Evolutionary conservation across 805 yeast species (phyloP), one percentile per base, ranked within the genome.

Genomic region (Yamadazyma paraphyllophila): DNA sequence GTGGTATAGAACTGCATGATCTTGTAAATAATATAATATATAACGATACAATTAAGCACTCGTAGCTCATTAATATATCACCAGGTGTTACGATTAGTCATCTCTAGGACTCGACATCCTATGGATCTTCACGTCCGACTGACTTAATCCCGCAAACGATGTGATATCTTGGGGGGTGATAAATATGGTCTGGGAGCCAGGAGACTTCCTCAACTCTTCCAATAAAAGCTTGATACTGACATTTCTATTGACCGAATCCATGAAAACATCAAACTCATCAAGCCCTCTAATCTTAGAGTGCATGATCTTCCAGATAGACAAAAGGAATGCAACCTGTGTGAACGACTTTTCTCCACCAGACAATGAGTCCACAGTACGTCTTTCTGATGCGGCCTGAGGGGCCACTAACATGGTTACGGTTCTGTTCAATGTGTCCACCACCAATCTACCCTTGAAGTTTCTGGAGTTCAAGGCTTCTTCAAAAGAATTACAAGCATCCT

Each of bases 331-430:
- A 51, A 92, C 83, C 62, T 95, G 99, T 0, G 96, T 82, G 62
- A 85, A 92, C 0, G 97, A 89, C 60, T 91, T 91, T 61, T 94
- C 99, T 38, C 99, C 99, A 31, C 99, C 99, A 1, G 97, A 89
- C 20, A 92, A 74, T 0, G 97, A 85, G 52, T 83, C 87, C 3
- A 88, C 88, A 32, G 83, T 80, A 53, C 96, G 73, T 27, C 78
- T 71, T 24, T 75, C 74, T 33, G 74, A 76, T 47, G 78, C 82
- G 41, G 72, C 77, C 48, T 78, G 77, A 0, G 90, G 83, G 24
- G 83, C 76, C 2, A 84, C 88, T 45, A 74, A 64, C 65, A 86
- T 74, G 20, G 74, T 70, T 48, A 87, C 64, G n/a, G 69, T 68
- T 43, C 72, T 71, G 8, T 71, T 67, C 6, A 63, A 69, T 48